Percentiles rank a stretch among this genome's conserved stretches.
Conservation (phyloP, 495 filamentous ascomycete species). For the Penicillium macrosclerotiorum region DNA sequence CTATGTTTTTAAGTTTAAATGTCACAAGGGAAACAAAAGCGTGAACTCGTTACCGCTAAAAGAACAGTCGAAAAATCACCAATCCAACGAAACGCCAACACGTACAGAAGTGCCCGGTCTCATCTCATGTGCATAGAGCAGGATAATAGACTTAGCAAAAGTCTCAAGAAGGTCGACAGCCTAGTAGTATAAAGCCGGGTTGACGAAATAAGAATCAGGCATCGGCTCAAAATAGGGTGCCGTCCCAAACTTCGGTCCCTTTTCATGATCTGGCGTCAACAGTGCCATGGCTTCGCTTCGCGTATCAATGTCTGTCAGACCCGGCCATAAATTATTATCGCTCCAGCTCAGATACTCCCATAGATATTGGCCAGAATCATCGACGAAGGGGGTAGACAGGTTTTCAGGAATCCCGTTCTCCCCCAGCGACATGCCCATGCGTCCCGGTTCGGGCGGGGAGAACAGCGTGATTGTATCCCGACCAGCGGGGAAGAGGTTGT, state of each 20-base stretch:
- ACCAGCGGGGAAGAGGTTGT: constrained; percentile 16
- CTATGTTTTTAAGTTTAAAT: too few species aligned
- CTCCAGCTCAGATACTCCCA: constrained; percentile 48
- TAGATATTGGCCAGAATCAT: constrained; percentile 39
- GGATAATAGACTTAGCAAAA: too few species aligned
- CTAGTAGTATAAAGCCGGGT: constrained; percentile 24
- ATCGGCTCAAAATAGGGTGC: constrained; percentile 30
- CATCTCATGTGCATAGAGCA: too few species aligned
- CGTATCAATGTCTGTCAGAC: constrained; percentile 30
- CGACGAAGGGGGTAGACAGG: constrained; percentile 26
- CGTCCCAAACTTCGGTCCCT: constrained; percentile 26
- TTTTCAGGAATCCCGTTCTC: constrained; percentile 29
- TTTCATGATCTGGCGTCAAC: constrained; percentile 30
- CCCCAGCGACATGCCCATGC: constrained; percentile 17
- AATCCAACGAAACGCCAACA: too few species aligned
- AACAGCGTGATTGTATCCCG: constrained; percentile 17
- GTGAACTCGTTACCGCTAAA: not conserved
- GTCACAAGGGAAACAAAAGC: not conserved
- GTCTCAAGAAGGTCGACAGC: too few species aligned
- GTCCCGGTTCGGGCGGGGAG: constrained; percentile 20
- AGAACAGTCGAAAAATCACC: not conserved
- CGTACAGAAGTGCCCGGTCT: too few species aligned
- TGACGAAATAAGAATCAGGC: constrained; percentile 31
- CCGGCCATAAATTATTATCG: constrained; percentile 38
- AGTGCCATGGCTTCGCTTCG: constrained; percentile 23